Percentiles rank a stretch among this genome's conserved stretches.
These are phyloP conservation scores for Cadophora gregata DNA, from an alignment of 2,329 filamentous ascomycete species.

Conservation along the genomic window DNA sequence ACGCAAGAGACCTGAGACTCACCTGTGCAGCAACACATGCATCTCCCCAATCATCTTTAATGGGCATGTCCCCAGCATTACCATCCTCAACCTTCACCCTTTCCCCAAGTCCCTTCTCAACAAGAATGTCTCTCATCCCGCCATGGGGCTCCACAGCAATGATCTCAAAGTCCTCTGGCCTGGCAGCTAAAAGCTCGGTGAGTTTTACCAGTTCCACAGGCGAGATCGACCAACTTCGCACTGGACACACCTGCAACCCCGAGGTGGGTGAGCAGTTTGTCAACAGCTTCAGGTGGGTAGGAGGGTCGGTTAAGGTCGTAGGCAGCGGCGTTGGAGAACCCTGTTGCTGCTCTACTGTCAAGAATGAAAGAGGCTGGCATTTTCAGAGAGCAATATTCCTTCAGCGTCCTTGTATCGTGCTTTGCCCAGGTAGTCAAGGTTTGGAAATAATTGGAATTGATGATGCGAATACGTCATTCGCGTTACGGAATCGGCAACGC, in stretches of 20 bases:
- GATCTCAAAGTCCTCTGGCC: conserved; percentile 64
- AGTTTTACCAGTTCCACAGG: conserved; percentile 75
- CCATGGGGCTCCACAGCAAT: conserved; percentile 68
- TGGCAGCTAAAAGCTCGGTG: conserved; percentile 64
- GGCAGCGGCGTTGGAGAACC: conserved; percentile 66
- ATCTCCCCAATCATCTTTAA: conserved; percentile 65
- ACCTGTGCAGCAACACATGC: conserved; percentile 73
- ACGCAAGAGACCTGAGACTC: conserved; percentile 40
- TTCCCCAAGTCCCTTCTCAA: conserved; percentile 59
- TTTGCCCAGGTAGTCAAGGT: no score
- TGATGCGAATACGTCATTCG: background rate
- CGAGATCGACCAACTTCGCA: conserved; percentile 66
- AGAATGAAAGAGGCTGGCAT: conserved; percentile 29
- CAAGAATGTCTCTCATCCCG: conserved; percentile 68
- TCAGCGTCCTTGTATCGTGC: background rate
- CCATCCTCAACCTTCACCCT: conserved; percentile 57
- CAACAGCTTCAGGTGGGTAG: conserved; percentile 64
- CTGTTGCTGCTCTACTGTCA: conserved; percentile 44
- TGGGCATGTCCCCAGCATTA: conserved; percentile 61
- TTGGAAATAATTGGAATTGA: background rate
- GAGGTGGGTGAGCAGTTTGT: conserved; percentile 62
- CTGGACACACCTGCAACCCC: conserved; percentile 53
- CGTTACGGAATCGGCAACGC: conserved; percentile 15
- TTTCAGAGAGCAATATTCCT: background rate
- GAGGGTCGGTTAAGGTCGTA: conserved; percentile 74